Base-by-base conservation (phyloP, 2,329 filamentous ascomycete species). In the Fusarium sp. region DNA sequence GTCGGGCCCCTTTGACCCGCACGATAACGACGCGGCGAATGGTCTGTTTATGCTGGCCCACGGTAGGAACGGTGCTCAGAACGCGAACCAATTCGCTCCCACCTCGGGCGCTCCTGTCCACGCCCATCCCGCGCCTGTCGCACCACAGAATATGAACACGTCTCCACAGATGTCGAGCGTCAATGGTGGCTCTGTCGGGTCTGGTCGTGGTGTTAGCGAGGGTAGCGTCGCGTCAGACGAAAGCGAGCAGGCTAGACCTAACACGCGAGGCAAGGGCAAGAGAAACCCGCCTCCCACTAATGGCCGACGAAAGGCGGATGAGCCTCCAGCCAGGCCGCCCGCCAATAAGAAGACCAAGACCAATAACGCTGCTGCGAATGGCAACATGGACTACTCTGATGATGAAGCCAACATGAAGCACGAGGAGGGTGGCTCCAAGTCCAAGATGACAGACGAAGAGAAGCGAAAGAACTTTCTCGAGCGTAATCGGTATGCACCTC, bases 401-500 rank as follows among this genome's bases (percentile, higher is more conserved):
- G 87, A 90, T 7, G 88, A 91, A 82, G 80, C 83, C 0, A 74
- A 76, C n/a, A 72, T 78, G 72, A 78, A 75, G 38, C 71, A 70
- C 14, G 75, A 76, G 29, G 74, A 76, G n/a, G 67, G 68, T 20
- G 69, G 75, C 20, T 67, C 75, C 42, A 77, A 77, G 65, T 73
- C 71, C 14, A 73, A 73, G 54, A 78, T 78, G 77, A 78, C 77
- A 13, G 97, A 98, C 66, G 97, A 98, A 80, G 97, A 99, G 86
- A 99, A 99, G 87, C 90, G 97, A 47, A 98, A 97, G 86, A 99
- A 98, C 82, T 99, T 99, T 83, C 87, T 99, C 3, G 97, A 99
- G 81, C 90, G 97, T 31, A 99, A 99, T 83, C 92, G 96, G 96
- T 97, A 91, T 79, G 91, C 85, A 57, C 31, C 63, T 50, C 57